Base-by-base conservation (phyloP, 2,329 filamentous ascomycete genomes). In the Truncatella angustata region DNA sequence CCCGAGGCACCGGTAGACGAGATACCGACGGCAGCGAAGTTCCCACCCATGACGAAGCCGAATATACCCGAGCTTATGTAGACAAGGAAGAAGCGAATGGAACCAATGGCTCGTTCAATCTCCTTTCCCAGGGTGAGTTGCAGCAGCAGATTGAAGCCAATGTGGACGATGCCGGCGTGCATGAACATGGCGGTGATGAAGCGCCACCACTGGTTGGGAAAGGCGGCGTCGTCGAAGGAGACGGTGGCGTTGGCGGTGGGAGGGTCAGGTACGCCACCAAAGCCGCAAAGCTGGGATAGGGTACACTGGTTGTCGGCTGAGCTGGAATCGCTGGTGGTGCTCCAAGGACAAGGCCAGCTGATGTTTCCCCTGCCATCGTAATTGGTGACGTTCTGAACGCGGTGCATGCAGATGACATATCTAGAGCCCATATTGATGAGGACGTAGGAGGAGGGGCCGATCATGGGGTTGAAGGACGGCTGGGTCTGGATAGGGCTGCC, bases 371-470 rank as follows among this genome's bases (percentile, higher is more conserved):
- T 20, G 35, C 32, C 30, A 4, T 64, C 63, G 5, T 72, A 73
- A 52, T 82, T 76, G 63, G 87, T 86, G 32, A 92, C 77, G 43
- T 77, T 80, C 39, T 81, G 68, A 58, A 89, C 80, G 60, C 89
- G 91, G 74, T 93, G 92, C 94, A 99, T 99, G 71, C 94, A 99
- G 5, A 92, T 90, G 3, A 88, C 84, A 66, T 90, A 99, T 56
- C 94, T 86, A 36, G 92, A 90, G 53, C 94, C 94, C 90, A 99
- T 96, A 70, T 96, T 96, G 75, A 97, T 96, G 62, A 96, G 83
- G 21, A 97, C 84, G 60, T 91, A 90, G 1, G 86, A 82, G 4
- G 92, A 96, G 1, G 94, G 94, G 0, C 94, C 94, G 64, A 99
- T 96, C 91, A 99, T 96, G 53, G 90, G 88, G 72, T 97, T 99